Conservation (phyloP, 352 stramenopile species). For the Achlya hypogyna region DNA sequence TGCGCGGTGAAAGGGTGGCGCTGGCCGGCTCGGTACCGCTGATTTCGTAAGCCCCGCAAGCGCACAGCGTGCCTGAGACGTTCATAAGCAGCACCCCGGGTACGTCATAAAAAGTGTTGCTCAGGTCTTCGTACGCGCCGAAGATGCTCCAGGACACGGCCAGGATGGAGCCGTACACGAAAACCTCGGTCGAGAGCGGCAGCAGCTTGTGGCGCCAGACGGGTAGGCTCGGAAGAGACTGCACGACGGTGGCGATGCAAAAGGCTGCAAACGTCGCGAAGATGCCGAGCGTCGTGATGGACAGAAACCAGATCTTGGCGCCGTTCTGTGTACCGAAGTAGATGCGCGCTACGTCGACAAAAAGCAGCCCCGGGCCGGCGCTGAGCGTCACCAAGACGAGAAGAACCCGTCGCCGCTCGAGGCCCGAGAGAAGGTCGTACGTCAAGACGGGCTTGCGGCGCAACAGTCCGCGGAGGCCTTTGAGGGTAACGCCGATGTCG, state of each 20-base stretch:
- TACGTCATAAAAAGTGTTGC: slow-evolving; percentile 13
- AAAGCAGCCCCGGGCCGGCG: not conserved
- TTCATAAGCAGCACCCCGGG: not conserved
- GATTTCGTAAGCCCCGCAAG: not conserved
- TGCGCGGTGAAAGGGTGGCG: not conserved
- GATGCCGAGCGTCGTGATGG: not conserved
- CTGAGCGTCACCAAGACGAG: not conserved
- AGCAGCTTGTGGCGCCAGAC: not conserved
- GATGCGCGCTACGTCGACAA: slow-evolving; percentile 7
- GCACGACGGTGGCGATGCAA: not conserved
- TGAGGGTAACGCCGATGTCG: slow-evolving; percentile 2
- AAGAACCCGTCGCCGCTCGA: slow-evolving; percentile 1
- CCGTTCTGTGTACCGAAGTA: slow-evolving; percentile 7
- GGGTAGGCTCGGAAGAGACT: not conserved
- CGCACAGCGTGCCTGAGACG: not conserved
- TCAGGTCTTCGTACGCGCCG: not conserved
- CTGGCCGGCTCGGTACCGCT: not conserved
- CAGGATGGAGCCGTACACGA: not conserved
- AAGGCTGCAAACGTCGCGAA: not conserved
- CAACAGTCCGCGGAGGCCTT: slow-evolving; percentile 8
- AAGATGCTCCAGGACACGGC: not conserved
- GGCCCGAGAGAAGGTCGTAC: not conserved
- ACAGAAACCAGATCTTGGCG: not conserved
- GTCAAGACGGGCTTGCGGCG: slow-evolving; percentile 13
- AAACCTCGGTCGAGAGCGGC: not conserved